Evolutionary conservation across 768 basidiomycete species (phyloP).

Genomic region (Lactarius hatsudake): DNA sequence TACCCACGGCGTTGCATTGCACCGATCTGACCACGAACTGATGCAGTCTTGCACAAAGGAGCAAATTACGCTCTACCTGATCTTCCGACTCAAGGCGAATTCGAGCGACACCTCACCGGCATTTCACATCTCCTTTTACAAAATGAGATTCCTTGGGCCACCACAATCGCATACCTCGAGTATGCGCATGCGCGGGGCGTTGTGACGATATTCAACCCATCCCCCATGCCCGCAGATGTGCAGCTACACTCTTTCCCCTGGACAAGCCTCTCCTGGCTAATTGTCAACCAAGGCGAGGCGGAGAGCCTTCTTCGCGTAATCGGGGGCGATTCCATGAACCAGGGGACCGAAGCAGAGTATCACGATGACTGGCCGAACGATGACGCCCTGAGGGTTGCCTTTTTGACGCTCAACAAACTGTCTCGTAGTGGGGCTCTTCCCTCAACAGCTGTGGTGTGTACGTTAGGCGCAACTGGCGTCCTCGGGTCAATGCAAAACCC

Average conservation of each 20-base stretch:
- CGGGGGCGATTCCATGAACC: background rate
- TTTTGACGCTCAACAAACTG: conserved; percentile 29
- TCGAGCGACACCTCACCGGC: conserved; percentile 32
- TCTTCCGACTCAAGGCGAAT: conserved; percentile 27
- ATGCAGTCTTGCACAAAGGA: conserved; percentile 52
- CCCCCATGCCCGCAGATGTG: conserved; percentile 46
- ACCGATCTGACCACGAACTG: background rate
- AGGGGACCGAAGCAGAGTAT: background rate
- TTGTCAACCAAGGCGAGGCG: conserved; percentile 56
- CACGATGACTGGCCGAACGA: conserved; percentile 16
- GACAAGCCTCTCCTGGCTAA: conserved; percentile 50
- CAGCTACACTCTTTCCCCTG: conserved; percentile 49
- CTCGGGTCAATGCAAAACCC: conserved; percentile 39
- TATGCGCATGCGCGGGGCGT: conserved; percentile 21
- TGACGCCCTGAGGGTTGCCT: conserved; percentile 26
- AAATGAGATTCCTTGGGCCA: conserved; percentile 52
- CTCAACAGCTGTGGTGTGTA: conserved; percentile 49
- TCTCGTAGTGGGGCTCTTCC: conserved; percentile 30
- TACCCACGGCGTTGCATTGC: background rate
- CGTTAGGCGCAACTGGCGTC: conserved; percentile 52
- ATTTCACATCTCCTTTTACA: conserved; percentile 56
- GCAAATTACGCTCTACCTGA: conserved; percentile 50
- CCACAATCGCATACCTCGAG: conserved; percentile 41
- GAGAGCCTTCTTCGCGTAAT: conserved; percentile 26
- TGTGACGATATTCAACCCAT: conserved; percentile 53